Conservation (phyloP, 208 protist genomes). For the Leptomonas seymouri region DNA sequence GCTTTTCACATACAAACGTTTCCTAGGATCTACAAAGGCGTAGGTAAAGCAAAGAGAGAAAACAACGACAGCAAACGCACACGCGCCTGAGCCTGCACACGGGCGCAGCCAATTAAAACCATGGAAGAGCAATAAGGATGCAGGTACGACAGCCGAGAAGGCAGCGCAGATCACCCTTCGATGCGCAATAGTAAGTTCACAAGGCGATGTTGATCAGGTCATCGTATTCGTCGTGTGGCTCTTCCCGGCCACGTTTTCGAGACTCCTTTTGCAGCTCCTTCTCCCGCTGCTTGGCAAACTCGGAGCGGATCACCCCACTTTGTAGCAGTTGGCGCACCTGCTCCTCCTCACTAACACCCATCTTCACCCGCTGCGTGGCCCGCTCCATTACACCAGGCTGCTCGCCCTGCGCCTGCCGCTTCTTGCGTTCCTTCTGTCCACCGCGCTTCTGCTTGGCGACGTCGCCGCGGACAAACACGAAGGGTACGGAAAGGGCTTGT, state of each 20-base stretch:
- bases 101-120: no score
- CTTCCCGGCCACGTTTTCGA: conserved; percentile 50
- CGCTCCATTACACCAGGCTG: conserved; percentile 56
- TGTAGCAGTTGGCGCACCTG: conserved; percentile 73
- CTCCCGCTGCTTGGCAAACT: conserved; percentile 58
- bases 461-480: conserved; percentile 60
- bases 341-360: conserved; percentile 88
- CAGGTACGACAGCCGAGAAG: background rate
- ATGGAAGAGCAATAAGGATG: background rate
- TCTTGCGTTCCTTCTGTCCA: conserved; percentile 59
- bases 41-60: no score
- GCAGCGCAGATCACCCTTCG: no score
- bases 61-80: no score
- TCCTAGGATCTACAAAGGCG: no score
- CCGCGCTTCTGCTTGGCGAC: conserved; percentile 58
- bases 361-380: conserved; percentile 71
- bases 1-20: no score
- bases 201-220: conserved; percentile 67
- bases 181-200: background rate
- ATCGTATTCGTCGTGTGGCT: conserved; percentile 67
- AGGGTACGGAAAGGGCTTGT: conserved; percentile 79
- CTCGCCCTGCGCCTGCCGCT: conserved; percentile 63
- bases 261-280: conserved; percentile 44
- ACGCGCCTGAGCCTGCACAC: no score
- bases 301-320: conserved; percentile 61